These are phyloP conservation scores for Fraxinus latifolia DNA, from an alignment of 305 asterid species.

Conservation along the genomic window DNA sequence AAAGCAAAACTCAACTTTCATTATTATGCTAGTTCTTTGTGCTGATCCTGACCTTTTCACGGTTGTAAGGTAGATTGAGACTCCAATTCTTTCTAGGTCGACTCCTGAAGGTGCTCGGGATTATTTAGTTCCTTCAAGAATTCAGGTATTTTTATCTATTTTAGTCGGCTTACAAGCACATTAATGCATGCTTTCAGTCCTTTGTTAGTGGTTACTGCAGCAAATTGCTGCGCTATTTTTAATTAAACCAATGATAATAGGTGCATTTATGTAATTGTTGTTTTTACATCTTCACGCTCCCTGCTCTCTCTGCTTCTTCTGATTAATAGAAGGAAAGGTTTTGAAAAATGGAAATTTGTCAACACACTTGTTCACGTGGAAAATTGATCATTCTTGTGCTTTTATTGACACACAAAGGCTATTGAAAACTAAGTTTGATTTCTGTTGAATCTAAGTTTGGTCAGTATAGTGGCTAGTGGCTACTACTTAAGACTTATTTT, in stretches of 20 bases:
- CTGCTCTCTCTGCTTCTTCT: neutral
- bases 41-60: slow-evolving; percentile 74
- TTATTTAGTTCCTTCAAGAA: slow-evolving; percentile 93
- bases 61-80: slow-evolving; percentile 96
- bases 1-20: slow-evolving; percentile 1
- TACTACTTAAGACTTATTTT: neutral
- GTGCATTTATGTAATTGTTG: neutral
- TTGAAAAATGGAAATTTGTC: neutral
- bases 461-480: neutral
- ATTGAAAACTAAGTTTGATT: neutral
- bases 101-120: slow-evolving; percentile 99
- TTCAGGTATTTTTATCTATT: slow-evolving; percentile 58
- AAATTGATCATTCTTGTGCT: neutral
- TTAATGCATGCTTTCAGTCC: neutral
- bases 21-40: slow-evolving; percentile 24
- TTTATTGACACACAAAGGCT: neutral
- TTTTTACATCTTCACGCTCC: neutral
- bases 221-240: neutral
- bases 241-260: neutral
- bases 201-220: neutral
- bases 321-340: too few relatives aligned
- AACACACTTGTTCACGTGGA: neutral
- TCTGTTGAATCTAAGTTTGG: neutral
- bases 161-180: neutral
- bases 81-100: slow-evolving; percentile 94